Evolutionary conservation across 495 filamentous ascomycete species (phyloP).

Genomic region (Patellaria atrata): DNA sequence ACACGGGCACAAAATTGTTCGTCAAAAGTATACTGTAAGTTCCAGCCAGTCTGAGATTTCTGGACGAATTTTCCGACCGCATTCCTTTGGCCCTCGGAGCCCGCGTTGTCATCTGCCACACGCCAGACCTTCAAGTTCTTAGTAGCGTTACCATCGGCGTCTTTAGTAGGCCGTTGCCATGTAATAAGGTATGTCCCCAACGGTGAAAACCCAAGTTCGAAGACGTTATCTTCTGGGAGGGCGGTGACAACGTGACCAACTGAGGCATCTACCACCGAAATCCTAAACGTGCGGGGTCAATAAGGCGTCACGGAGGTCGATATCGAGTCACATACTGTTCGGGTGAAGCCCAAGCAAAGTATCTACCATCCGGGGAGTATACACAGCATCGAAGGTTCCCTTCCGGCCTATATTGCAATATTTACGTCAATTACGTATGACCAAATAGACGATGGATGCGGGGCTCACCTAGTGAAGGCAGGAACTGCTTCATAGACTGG

Average conservation of each 20-base stretch:
- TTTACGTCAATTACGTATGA: conserved; percentile 18
- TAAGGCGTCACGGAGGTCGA: background rate
- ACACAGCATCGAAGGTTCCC: conserved; percentile 86
- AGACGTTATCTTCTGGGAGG: conserved; percentile 66
- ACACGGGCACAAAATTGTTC: conserved; percentile 82
- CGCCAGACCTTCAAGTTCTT: conserved; percentile 98
- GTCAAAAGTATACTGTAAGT: conserved; percentile 88
- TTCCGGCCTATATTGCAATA: conserved; percentile 49
- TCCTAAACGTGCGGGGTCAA: conserved; percentile 32
- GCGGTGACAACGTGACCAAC: conserved; percentile 61
- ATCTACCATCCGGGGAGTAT: conserved; percentile 89
- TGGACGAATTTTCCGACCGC: conserved; percentile 86
- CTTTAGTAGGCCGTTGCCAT: conserved; percentile 87
- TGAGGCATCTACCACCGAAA: conserved; percentile 70
- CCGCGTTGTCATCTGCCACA: conserved; percentile 43
- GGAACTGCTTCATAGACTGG: conserved; percentile 75
- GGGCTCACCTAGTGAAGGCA: conserved; percentile 55
- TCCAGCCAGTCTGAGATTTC: conserved; percentile 91
- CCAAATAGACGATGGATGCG: background rate
- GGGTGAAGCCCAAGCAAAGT: conserved; percentile 85
- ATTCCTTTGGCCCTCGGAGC: conserved; percentile 39
- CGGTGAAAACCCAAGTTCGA: conserved; percentile 88
- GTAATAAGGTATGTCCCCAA: conserved; percentile 85
- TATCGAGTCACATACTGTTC: conserved; percentile 43
- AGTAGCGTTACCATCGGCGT: conserved; percentile 76